A percentile compares a stretch with the other conserved stretches of the same genome.
Conservation (phyloP, 2,329 filamentous ascomycete genomes). For the Colletotrichum orbiculare region DNA sequence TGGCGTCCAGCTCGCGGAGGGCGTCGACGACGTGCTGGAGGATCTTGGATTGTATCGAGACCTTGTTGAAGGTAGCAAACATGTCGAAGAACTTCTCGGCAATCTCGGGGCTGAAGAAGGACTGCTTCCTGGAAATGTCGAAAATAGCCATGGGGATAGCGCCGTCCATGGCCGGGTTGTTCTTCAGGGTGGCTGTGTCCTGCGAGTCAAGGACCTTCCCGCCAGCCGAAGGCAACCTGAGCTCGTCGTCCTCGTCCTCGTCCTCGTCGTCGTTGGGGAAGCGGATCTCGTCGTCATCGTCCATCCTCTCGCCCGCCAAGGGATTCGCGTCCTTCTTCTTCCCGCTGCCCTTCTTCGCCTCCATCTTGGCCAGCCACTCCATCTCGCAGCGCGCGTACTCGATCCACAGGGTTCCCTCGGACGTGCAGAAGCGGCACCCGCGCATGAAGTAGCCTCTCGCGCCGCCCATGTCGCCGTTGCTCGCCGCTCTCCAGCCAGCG, state of each 20-base stretch:
- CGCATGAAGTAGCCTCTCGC: constrained; percentile 88
- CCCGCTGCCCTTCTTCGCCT: constrained; percentile 74
- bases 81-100: constrained; percentile 85
- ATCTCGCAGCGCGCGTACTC: constrained; percentile 94
- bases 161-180: constrained; percentile 88
- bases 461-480: constrained; percentile 86
- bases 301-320: constrained; percentile 58
- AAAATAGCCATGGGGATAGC: constrained; percentile 95
- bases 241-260: constrained; percentile 54
- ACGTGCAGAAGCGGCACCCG: constrained; percentile 88
- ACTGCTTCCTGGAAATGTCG: constrained; percentile 83
- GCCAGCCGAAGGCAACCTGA: constrained; percentile 57
- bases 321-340: constrained; percentile 65
- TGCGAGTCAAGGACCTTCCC: constrained; percentile 61
- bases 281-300: constrained; percentile 61
- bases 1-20: constrained; percentile 70
- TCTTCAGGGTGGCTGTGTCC: constrained; percentile 65
- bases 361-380: constrained; percentile 88
- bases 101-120: constrained; percentile 72
- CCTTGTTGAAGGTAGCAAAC: constrained; percentile 75
- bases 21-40: constrained; percentile 78
- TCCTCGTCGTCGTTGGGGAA: constrained; percentile 60
- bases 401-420: constrained; percentile 80
- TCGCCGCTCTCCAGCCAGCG: constrained; percentile 81
- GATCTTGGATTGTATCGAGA: constrained; percentile 74